Conservation (phyloP, 108 stramenopile genomes). For the Cyclotella kingstonii region DNA sequence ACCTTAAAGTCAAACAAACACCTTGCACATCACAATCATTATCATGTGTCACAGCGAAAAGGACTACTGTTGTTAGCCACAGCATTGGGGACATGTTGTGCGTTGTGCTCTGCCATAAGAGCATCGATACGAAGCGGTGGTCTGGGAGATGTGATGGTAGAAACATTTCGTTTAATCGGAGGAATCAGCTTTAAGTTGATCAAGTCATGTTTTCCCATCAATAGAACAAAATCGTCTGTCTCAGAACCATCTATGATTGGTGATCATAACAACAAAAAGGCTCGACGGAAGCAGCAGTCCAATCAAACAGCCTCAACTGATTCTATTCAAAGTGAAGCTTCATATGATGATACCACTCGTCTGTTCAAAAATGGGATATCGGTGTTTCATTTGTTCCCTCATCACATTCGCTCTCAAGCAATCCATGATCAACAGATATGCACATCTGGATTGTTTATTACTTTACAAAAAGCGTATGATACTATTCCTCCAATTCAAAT, state of each 20-base stretch:
- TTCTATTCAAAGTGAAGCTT: slow-evolving; percentile 3
- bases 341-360: neutral
- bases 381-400: slow-evolving; percentile 27
- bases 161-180: slow-evolving; percentile 11
- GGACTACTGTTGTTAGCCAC: slow-evolving; percentile 10
- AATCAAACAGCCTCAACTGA: slow-evolving; percentile 2
- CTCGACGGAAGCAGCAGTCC: slow-evolving; percentile 10
- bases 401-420: slow-evolving; percentile 28
- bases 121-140: slow-evolving; percentile 16
- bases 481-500: slow-evolving; percentile 36
- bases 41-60: slow-evolving; percentile 4
- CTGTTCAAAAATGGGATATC: slow-evolving; percentile 14
- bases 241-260: slow-evolving; percentile 6
- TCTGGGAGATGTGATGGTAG: slow-evolving; percentile 12
- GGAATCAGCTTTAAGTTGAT: slow-evolving; percentile 13
- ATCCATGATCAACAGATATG: slow-evolving; percentile 38
- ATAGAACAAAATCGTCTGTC: slow-evolving; percentile 10
- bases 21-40: neutral
- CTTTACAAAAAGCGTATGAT: slow-evolving; percentile 32
- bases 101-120: slow-evolving; percentile 28
- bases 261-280: slow-evolving; percentile 12
- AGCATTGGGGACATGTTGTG: slow-evolving; percentile 29
- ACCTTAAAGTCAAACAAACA: neutral
- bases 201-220: slow-evolving; percentile 20
- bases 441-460: slow-evolving; percentile 40